phyloP scores from a whole-genome alignment of 495 filamentous ascomycete species.

The Aspergillus biplanus region DNA sequence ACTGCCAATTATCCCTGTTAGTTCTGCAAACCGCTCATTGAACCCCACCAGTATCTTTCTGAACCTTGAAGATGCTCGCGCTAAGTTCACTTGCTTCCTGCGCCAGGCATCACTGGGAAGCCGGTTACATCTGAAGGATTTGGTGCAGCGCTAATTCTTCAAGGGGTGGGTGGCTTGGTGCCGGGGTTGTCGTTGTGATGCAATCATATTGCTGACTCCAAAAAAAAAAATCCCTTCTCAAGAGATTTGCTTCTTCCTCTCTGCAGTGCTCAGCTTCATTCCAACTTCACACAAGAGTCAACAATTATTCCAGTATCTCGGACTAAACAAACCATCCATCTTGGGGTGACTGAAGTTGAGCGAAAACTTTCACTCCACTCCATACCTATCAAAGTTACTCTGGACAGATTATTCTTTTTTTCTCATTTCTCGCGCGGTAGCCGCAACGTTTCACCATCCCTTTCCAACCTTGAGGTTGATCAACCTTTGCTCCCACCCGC shows the following conservation, averaged over 20 bases:
- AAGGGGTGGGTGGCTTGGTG: not conserved
- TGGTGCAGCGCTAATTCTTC: constrained; percentile 7
- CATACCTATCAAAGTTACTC: too few relatives aligned
- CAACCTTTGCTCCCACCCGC: constrained; percentile 10
- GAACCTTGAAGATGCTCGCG: not conserved
- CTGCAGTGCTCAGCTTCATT: constrained; percentile 8
- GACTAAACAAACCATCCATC: not conserved
- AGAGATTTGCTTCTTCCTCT: constrained; percentile 11
- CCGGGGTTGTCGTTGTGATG: constrained; percentile 5
- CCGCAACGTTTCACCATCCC: constrained; percentile 13
- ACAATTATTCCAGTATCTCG: not conserved
- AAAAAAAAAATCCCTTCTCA: constrained; percentile 4
- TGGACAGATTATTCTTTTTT: not conserved
- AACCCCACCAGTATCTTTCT: constrained; percentile 6
- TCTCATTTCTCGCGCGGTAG: constrained; percentile 17
- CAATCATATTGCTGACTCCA: constrained; percentile 7
- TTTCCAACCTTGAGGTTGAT: constrained; percentile 5
- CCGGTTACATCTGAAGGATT: constrained; percentile 18
- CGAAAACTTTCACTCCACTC: too few relatives aligned
- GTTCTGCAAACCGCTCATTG: not conserved
- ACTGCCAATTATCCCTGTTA: constrained; percentile 12
- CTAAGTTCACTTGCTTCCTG: constrained; percentile 8
- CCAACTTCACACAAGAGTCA: not conserved
- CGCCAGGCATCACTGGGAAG: not conserved
- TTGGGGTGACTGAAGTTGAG: not conserved